phyloP scores from a whole-genome alignment of 148 eudicot genomes.

The Rhododendron molle region DNA sequence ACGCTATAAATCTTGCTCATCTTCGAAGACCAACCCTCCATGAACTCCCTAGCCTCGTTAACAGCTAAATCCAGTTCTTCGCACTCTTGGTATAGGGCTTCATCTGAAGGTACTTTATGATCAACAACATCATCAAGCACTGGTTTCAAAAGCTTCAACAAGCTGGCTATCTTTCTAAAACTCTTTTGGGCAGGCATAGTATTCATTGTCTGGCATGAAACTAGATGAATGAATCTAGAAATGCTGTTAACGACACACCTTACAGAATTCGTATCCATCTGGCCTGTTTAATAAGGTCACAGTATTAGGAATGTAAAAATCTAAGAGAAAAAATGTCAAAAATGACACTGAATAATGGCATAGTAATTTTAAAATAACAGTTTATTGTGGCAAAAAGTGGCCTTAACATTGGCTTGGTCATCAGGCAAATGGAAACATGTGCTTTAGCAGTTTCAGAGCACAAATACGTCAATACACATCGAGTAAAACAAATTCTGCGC shows the following conservation, averaged over 20 bases:
- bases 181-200: constrained; percentile 53
- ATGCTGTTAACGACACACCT: constrained; percentile 76
- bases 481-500: not conserved
- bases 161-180: constrained; percentile 35
- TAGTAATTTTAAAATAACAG: not conserved
- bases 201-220: constrained; percentile 57
- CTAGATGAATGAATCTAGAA: constrained; percentile 82
- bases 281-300: constrained; percentile 33
- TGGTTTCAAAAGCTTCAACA: constrained; percentile 68
- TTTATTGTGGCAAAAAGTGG: not conserved
- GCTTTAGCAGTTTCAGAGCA: not conserved
- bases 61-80: constrained; percentile 67
- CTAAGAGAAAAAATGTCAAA: not conserved
- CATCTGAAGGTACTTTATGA: constrained; percentile 39
- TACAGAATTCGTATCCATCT: constrained; percentile 66
- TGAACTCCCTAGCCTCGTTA: constrained; percentile 72
- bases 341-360: not conserved
- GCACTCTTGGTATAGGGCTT: constrained; percentile 51
- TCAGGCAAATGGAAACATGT: not conserved
- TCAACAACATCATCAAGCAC: constrained; percentile 59
- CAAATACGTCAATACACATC: not conserved
- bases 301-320: not conserved
- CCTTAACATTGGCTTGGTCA: not conserved
- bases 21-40: constrained; percentile 72
- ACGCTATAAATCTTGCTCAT: constrained; percentile 68